Evolutionary conservation across 805 yeast species (phyloP).

Genomic region (Wickerhamomyces chambardii): DNA sequence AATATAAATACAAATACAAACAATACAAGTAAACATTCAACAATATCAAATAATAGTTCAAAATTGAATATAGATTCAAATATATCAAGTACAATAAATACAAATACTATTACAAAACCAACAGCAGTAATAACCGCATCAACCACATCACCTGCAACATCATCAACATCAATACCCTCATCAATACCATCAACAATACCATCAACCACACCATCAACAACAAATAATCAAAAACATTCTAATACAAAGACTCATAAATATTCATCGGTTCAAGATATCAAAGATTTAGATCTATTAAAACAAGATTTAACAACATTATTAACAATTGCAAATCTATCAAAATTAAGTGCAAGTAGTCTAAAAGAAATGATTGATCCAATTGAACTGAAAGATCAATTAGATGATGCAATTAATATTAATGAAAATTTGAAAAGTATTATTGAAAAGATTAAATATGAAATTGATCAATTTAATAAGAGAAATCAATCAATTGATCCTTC

Average conservation of each 20-base stretch:
- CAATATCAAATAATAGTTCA: too few species aligned
- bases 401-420: slow-evolving; percentile 32
- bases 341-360: slow-evolving; percentile 10
- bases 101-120: too few species aligned
- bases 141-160: not conserved
- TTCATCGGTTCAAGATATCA: not conserved
- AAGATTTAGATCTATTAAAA: not conserved
- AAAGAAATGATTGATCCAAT: slow-evolving; percentile 10
- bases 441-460: slow-evolving; percentile 29
- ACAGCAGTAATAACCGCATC: too few species aligned
- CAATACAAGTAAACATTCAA: too few species aligned
- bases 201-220: not conserved
- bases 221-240: too few species aligned
- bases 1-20: too few species aligned
- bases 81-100: too few species aligned
- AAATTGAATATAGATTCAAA: too few species aligned
- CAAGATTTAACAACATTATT: not conserved
- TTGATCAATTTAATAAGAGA: slow-evolving; percentile 9
- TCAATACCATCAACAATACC: not conserved
- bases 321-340: slow-evolving; percentile 2
- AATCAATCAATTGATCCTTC: not conserved
- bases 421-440: slow-evolving; percentile 32
- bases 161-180: slow-evolving; percentile 2
- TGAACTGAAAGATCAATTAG: slow-evolving; percentile 28
- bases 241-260: not conserved